Conservation (phyloP, 495 filamentous ascomycete genomes). For the Talaromyces stipitatus region DNA sequence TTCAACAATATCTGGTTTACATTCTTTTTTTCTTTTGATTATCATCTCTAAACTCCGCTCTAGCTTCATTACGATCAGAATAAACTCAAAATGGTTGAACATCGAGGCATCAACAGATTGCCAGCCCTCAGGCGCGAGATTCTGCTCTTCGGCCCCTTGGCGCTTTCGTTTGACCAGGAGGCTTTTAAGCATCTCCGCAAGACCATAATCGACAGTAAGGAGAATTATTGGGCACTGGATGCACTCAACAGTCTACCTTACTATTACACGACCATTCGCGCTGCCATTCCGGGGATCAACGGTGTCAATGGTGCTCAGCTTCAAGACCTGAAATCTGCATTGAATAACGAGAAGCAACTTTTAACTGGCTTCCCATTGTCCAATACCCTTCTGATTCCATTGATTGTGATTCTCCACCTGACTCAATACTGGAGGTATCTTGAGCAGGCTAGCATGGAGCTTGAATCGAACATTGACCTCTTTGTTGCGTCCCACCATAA, state of each 20-base stretch:
- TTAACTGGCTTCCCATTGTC: conserved; percentile 17
- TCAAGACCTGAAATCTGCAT: too few species aligned
- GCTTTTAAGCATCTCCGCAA: conserved; percentile 20
- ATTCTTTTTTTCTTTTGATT: neutral
- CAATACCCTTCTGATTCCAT: conserved; percentile 21
- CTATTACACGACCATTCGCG: too few species aligned
- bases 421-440: conserved; percentile 19
- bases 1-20: too few species aligned
- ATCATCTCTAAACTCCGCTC: neutral
- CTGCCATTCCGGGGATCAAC: too few species aligned
- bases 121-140: neutral
- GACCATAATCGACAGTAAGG: conserved; percentile 16
- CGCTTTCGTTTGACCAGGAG: conserved; percentile 22
- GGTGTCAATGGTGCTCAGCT: too few species aligned
- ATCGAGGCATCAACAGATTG: neutral
- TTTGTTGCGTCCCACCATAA: conserved; percentile 6
- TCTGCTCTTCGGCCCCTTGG: conserved; percentile 25
- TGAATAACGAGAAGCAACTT: too few species aligned
- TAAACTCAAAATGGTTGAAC: neutral
- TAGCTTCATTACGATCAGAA: too few species aligned
- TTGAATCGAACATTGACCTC: too few species aligned
- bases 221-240: conserved; percentile 23
- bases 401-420: conserved; percentile 24
- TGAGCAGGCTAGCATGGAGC: conserved; percentile 3
- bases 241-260: conserved; percentile 16